Base-by-base conservation (phyloP, 1,284 basidiomycete species). In the Boletus nobilissimus region DNA sequence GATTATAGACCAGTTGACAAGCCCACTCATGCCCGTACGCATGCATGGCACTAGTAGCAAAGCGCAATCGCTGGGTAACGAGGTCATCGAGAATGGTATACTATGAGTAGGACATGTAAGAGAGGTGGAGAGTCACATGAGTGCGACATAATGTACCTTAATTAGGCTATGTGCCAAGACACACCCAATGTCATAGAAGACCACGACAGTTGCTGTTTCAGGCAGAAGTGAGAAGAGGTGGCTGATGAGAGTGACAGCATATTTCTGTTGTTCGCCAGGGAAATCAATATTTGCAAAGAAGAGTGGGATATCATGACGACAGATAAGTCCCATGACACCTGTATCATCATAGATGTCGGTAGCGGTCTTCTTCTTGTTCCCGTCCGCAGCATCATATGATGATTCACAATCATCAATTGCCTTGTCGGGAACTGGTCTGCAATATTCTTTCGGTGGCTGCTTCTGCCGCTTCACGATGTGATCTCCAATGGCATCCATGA, bases 261-360 rank as follows among this genome's bases (percentile, higher is more conserved):
- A 73, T 18, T 68, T 73, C 16, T 73, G 72, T 24, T 73, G 51
- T 14, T 73, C 51, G 18, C 72, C 39, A 0, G 51, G 64, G 1
- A 51, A 43, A 39, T 73, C 51, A 3, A 73, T 51, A 6, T 73
- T 73, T 7, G 64, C 38, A n/a, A 57, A 67, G 6, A 73, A 67
- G 5, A 73, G 26, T 5, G 48, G 51, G 19, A 74, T 74, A 11
- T 74, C 73, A 39, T 73, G 72, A 13, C 29, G 29, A 22, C 65
- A 67, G 26, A 74, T 69, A 4, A 74, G 54, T 0, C 29, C 40
- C 66, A 74, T 68, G 18, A 73, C 39, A 8, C 65, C 40, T 1
- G 65, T 73, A 24, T 73, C 72, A n/a, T 73, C 51, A 6, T 60
- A 73, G 18, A 51, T 46, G 11, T 75, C 51, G 54, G 68, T 74